These are phyloP conservation scores for Microthlaspi erraticum DNA, from an alignment of 345 rosid genomes.

Conservation along the genomic window DNA sequence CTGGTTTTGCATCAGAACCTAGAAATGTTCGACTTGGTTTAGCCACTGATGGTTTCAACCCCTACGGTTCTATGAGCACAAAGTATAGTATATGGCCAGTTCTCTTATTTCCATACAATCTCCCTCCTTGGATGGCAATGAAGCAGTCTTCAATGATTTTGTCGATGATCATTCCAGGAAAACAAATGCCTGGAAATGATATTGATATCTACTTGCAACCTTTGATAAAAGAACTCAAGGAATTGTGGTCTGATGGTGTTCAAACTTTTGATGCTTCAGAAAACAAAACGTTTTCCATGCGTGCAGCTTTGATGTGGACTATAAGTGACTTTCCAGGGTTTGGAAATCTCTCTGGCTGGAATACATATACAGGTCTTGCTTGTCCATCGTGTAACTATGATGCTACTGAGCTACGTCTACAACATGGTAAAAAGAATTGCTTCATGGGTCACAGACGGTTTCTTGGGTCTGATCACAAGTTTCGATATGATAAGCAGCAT, in stretches of 20 bases:
- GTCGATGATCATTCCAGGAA: too few species aligned
- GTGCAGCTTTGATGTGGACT: neutral
- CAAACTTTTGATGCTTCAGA: neutral
- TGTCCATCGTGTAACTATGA: neutral
- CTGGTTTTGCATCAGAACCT: neutral
- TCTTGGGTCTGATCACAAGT: neutral
- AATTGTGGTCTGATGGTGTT: neutral
- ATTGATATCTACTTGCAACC: neutral
- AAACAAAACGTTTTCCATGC: neutral
- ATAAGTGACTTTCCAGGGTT: neutral
- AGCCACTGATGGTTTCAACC: neutral
- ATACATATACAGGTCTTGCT: neutral
- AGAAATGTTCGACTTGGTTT: neutral
- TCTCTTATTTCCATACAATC: too few species aligned
- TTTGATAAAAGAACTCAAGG: too few species aligned
- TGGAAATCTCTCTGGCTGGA: neutral
- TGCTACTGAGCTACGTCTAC: too few species aligned
- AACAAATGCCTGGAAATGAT: too few species aligned
- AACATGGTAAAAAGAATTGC: neutral
- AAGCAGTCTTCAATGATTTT: too few species aligned
- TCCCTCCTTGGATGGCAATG: slow-evolving; percentile 1
- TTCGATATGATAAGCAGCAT: too few species aligned
- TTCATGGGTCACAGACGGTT: neutral
- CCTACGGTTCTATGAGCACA: slow-evolving; percentile 1
- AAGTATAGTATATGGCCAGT: neutral